Conservation (phyloP, 805 yeast species). For the Saccharomycodes ludwigii region DNA sequence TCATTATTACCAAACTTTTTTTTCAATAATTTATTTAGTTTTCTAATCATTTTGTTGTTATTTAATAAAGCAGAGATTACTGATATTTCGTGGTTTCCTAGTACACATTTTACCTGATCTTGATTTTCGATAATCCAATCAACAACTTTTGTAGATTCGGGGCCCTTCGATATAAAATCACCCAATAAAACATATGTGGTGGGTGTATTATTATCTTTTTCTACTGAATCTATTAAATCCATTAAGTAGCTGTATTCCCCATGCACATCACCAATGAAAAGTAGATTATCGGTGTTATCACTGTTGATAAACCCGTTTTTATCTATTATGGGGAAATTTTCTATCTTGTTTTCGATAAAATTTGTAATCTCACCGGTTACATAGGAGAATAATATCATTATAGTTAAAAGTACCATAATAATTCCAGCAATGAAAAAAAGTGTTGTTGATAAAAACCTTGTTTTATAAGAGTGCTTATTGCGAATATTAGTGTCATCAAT, state of each 20-base stretch:
- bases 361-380: too few species aligned
- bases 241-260: slow-evolving; percentile 53
- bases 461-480: too few species aligned
- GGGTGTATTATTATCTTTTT: slow-evolving; percentile 37
- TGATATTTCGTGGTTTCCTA: slow-evolving; percentile 84
- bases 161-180: slow-evolving; percentile 79
- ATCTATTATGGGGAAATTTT: too few species aligned
- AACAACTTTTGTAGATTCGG: slow-evolving; percentile 55
- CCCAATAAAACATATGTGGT: slow-evolving; percentile 57
- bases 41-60: slow-evolving; percentile 1
- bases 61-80: slow-evolving; percentile 46
- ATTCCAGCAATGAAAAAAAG: too few species aligned
- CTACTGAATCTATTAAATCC: slow-evolving; percentile 37
- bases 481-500: too few species aligned
- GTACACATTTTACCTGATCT: slow-evolving; percentile 45
- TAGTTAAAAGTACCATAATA: too few species aligned
- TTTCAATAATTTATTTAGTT: neutral
- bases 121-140: slow-evolving; percentile 48
- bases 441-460: too few species aligned
- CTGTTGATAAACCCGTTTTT: too few species aligned
- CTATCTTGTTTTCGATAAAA: too few species aligned
- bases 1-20: too few species aligned
- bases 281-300: slow-evolving; percentile 31
- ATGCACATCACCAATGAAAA: slow-evolving; percentile 81
- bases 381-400: too few species aligned